These are phyloP conservation scores for Fraxinus xanthoxyloides DNA, from an alignment of 305 asterid genomes.

Conservation along the genomic window DNA sequence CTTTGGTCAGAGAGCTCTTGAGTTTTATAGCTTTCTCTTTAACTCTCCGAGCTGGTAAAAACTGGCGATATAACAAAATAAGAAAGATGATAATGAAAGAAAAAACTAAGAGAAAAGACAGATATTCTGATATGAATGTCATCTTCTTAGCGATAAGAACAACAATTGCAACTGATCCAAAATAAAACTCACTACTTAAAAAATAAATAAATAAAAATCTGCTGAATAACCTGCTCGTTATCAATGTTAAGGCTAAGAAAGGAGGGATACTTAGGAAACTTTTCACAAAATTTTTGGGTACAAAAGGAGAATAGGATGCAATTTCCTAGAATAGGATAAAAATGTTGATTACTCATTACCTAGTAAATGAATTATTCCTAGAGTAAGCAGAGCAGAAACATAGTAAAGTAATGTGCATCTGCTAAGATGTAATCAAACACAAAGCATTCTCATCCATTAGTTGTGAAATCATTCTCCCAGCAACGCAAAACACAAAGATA, in stretches of 20 bases:
- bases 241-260: background rate
- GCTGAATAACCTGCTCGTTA: background rate
- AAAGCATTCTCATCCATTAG: background rate
- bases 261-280: background rate
- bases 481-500: background rate
- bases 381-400: background rate
- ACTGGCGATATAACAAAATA: constrained; percentile 40
- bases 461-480: background rate
- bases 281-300: background rate
- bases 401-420: background rate
- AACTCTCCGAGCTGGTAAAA: constrained; percentile 76
- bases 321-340: background rate
- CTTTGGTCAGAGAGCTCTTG: constrained; percentile 50
- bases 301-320: background rate
- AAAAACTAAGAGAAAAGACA: background rate
- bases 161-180: background rate
- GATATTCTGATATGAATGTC: background rate
- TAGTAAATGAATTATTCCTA: background rate
- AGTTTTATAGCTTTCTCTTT: constrained; percentile 68
- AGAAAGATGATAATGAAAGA: background rate
- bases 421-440: background rate
- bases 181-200: background rate
- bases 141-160: background rate
- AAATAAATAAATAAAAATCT: background rate
- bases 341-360: background rate